Conservation (phyloP, 352 stramenopile genomes). For the Phytophthora fragariae region DNA sequence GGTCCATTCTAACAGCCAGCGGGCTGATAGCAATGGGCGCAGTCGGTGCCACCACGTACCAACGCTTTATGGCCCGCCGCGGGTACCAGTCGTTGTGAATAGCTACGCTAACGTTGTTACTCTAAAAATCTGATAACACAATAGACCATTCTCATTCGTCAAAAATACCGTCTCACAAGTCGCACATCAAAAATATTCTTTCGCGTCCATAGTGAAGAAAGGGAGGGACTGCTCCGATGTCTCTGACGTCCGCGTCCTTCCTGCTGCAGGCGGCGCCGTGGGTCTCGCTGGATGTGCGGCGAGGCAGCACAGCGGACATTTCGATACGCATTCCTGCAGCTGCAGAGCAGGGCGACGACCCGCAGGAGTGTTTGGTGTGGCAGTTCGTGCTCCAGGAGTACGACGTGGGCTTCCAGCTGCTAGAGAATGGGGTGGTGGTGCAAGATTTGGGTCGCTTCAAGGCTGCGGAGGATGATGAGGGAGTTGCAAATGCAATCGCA, state of each 20-base stretch:
- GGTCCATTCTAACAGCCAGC: constrained; percentile 47
- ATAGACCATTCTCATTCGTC: constrained; percentile 41
- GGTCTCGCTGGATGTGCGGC: constrained; percentile 53
- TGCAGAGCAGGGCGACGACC: constrained; percentile 19
- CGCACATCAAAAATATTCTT: constrained; percentile 23
- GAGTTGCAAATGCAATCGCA: not conserved
- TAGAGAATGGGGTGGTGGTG: constrained; percentile 48
- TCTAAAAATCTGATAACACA: constrained; percentile 22
- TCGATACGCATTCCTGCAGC: constrained; percentile 40
- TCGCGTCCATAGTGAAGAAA: constrained; percentile 26
- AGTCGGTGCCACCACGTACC: constrained; percentile 50
- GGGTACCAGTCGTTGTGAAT: constrained; percentile 52
- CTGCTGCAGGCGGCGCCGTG: constrained; percentile 66
- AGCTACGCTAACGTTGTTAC: not conserved
- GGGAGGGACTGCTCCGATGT: constrained; percentile 13
- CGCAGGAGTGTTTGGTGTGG: constrained; percentile 59
- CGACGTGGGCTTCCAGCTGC: constrained; percentile 70
- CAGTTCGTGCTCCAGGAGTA: constrained; percentile 70
- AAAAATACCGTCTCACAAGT: constrained; percentile 36
- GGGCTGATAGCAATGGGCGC: constrained; percentile 50
- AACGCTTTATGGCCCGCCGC: constrained; percentile 53
- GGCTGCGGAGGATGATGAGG: constrained; percentile 17
- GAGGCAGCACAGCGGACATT: constrained; percentile 61
- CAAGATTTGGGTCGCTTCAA: constrained; percentile 51
- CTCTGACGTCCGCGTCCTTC: constrained; percentile 46